These are phyloP conservation scores for Kalaharituber pfeilii DNA, from an alignment of 2,329 filamentous ascomycete genomes.

Conservation along the genomic window DNA sequence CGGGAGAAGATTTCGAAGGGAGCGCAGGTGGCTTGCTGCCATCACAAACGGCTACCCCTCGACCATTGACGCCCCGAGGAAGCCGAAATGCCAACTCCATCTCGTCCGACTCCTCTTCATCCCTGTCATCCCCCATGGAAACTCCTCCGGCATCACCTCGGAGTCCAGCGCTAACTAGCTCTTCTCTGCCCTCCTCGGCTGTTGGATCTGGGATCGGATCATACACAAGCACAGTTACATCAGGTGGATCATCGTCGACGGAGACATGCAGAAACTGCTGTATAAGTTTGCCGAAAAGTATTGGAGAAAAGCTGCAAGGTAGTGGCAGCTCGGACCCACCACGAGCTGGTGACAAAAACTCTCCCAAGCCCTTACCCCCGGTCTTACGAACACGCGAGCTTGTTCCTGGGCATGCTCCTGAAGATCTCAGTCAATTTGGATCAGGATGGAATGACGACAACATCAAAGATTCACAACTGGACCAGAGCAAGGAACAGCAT, in stretches of 20 bases:
- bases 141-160: conserved; percentile 22
- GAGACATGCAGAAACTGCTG: conserved; percentile 52
- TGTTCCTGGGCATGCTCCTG: conserved; percentile 14
- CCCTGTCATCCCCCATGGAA: conserved; percentile 14
- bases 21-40: not conserved
- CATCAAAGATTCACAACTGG: not conserved
- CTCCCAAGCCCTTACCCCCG: conserved; percentile 3
- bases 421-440: not conserved
- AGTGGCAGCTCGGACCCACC: conserved; percentile 15
- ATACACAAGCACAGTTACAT: not conserved
- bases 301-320: conserved; percentile 23
- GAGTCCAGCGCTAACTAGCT: conserved; percentile 14
- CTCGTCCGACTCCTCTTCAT: conserved; percentile 7
- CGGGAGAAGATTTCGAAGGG: not conserved
- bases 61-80: not conserved
- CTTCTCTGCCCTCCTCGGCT: conserved; percentile 14
- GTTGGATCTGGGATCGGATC: conserved; percentile 7
- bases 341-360: conserved; percentile 9
- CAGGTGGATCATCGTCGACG: conserved; percentile 25
- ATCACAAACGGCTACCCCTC: not conserved
- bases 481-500: not conserved
- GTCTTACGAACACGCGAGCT: conserved; percentile 19
- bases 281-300: conserved; percentile 42
- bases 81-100: not conserved
- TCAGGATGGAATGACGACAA: not conserved